Evolutionary conservation across 1,284 basidiomycete genomes (phyloP), one percentile per base, ranked within the genome.

Genomic region (Earliella scabrosa): DNA sequence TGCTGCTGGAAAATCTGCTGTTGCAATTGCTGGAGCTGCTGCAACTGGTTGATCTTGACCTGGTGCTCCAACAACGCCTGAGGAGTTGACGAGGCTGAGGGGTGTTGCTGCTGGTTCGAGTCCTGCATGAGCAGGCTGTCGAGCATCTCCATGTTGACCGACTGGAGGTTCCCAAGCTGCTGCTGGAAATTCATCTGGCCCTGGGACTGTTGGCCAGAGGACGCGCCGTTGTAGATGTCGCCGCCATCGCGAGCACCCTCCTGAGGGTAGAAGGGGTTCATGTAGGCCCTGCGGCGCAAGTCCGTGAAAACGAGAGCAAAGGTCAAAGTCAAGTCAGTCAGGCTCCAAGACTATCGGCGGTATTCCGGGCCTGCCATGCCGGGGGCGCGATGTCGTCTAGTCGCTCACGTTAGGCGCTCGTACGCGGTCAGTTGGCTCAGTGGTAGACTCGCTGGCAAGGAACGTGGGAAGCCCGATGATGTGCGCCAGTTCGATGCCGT

Each of bases 1-100:
- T 92, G 90, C 68, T 92, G 90, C 65, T 92, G 90, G 54, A 93
- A 88, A 56, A 93, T 90, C 76, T 92, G 88, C 54, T 84, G 85
- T 67, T 92, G 90, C 1, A 92, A 75, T 66, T 90, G 86, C 65
- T 90, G 88, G 3, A 92, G 75, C 67, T 90, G 87, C 54, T 91
- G 88, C 2, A 92, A 73, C 68, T 90, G 88, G 1, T 81, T 80
- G 44, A 91, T 76, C 68, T 87, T 87, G 71, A 88, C 81, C 68
- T 90, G 88, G 63, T 85, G 80, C 63, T 90, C 80, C 50, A 83
- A 67, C 10, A 82, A 65, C 54, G 73, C 68, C 57, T 81, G 79
- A 1, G 76, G 72, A 2, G 70, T 75, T 59, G 72, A 64, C 31
- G 63, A 61, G 62, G 43, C 39, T 66, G 66, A 7, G 56, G 39